Evolutionary conservation across 192 early-diverging fungal genomes (phyloP), one percentile per base, ranked within the genome.

Genomic region (Powellomyces hirtus): DNA sequence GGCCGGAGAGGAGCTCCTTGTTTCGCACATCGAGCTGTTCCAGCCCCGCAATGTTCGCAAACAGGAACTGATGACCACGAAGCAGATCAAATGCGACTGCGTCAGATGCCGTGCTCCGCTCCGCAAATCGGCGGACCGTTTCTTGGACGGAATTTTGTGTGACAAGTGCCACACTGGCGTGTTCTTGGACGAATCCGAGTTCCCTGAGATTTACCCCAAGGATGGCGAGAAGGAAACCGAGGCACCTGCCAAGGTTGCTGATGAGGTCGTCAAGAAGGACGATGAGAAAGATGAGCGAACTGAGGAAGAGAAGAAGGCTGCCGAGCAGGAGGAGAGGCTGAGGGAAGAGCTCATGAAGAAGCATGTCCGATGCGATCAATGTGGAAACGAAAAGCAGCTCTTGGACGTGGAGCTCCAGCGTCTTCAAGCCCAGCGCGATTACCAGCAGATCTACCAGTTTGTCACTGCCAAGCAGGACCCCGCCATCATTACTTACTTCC

Each of bases 21-120:
- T 91, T 27, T 83, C 83, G 24, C 89, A 85, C 56, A 86, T 87
- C 45, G 89, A 91, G 60, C 74, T 91, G 31, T 90, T 78, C 75
- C 85, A 85, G 64, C 76, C 84, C 24, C 85, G 90, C 63, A 79
- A 86, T 63, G 82, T 88, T 73, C 84, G 90, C 31, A 84, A 87
- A 27, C 84, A 85, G 61, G 85, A 88, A 26, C 76, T 91, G n/a
- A 73, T 86, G 68, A 66, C 77, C 29, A 75, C 83, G 42, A 87
- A 84, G 22, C 90, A 88, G 59, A 86, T 90, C 72, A 86, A 85
- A 82, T 91, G 90, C 77, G 84, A 89, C 77, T 91, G 90, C 75
- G 74, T 71, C 52, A 73, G 90, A 20, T 91, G 90, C 79, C 80
- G 76, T 22, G 74, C 75, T 37, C 75, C 79, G 11, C 79, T 90